Evolutionary conservation across 495 filamentous ascomycete species (phyloP).

Genomic region (Podospora australis): DNA sequence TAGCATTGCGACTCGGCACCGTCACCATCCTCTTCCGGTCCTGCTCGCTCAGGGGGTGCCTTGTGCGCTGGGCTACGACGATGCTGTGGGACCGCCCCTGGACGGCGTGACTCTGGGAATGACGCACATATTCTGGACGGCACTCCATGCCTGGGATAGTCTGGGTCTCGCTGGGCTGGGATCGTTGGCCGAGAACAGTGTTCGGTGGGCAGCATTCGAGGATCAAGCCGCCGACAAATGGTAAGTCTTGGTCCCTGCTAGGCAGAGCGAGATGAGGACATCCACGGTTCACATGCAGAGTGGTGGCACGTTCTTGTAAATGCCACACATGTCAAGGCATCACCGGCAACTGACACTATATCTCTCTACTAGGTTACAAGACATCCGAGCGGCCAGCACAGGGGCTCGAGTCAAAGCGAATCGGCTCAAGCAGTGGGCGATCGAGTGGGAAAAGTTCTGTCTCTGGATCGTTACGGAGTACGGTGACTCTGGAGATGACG

Average conservation of each 20-base stretch:
- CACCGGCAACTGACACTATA: too few species aligned
- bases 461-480: conserved; percentile 82
- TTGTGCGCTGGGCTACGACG: conserved; percentile 74
- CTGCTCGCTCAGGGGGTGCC: conserved; percentile 78
- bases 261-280: too few species aligned
- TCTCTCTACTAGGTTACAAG: conserved; percentile 60
- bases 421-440: conserved; percentile 68
- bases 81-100: conserved; percentile 67
- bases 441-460: conserved; percentile 85
- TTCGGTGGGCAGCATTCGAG: conserved; percentile 83
- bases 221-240: conserved; percentile 66
- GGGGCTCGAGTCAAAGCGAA: conserved; percentile 67
- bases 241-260: too few species aligned
- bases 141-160: conserved; percentile 77
- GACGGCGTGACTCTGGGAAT: conserved; percentile 62
- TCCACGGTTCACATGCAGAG: too few species aligned
- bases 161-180: conserved; percentile 77
- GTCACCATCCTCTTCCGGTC: conserved; percentile 75
- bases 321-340: too few species aligned
- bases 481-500: conserved; percentile 38
- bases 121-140: conserved; percentile 90
- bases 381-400: conserved; percentile 63
- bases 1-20: conserved; percentile 66
- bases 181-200: conserved; percentile 83
- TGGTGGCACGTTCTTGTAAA: too few species aligned